Evolutionary conservation across 2,329 filamentous ascomycete species (phyloP), one percentile per base, ranked within the genome.

Genomic region (Pyricularia grisea): DNA sequence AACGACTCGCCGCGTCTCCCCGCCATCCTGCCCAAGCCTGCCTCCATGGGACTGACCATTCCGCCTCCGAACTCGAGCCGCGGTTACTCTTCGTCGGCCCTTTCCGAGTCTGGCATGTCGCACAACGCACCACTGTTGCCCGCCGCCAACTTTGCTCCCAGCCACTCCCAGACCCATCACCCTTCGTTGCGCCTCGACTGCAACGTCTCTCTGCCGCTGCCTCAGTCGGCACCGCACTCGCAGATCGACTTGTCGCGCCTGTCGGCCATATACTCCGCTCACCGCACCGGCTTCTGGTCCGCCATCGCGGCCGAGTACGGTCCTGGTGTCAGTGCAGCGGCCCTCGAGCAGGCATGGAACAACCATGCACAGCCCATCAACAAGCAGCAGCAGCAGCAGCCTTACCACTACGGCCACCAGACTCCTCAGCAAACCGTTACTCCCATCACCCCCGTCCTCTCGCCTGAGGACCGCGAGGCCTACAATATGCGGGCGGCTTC

Each of bases 221-320:
- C 42, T 9, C 73, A 75, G 72, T 73, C 77, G 70, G 71, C 71
- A 11, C 69, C 78, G 65, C 72, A 78, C 72, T 76, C 81, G 71
- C 81, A 83, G 71, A 83, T 90, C 71, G 88, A 92, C 77, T 83
- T 88, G 74, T 81, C 84, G 31, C 89, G 90, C 66, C 87, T 94
- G 28, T 85, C 88, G 66, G 83, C 85, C 70, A 86, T 93, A 73
- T 94, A 94, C 78, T 85, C 88, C 68, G 81, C 85, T 9, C 90
- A 92, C 78, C 87, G 90, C 63, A 82, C 84, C 67, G 85, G 86
- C 10, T 94, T 94, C 80, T 94, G 92, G 91, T 82, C 85, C 42
- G 83, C 86, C 66, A 85, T 94, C 50, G 90, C 91, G 33, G 81
- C 86, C 30, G 90, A 93, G 74, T 94, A 94, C 74, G 90, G 90